Base-by-base conservation (phyloP, 306 rosid species). In the Oemleria cerasiformis region DNA sequence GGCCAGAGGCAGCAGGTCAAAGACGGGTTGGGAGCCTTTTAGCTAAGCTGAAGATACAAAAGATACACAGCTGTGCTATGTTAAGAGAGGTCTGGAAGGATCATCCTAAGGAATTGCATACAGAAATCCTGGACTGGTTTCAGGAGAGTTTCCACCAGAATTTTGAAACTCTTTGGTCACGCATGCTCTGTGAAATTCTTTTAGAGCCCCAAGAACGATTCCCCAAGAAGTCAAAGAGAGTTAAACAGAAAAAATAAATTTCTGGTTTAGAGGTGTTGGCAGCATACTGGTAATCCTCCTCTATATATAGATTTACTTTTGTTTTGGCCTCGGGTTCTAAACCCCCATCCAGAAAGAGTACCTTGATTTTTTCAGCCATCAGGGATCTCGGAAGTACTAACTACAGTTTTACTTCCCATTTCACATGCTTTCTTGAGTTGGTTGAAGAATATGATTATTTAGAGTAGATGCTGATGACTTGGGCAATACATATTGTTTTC, bases 91-190 rank as follows among this genome's bases (percentile, higher is more conserved):
- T 73, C 58, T 93, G 98, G 98, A 82, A 79, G 80, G 84, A 88
- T 55, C 87, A 87, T 75, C 94, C 94, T 48, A 77, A 40, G 66
- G 98, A 84, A 63, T 56, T 93, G 50, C 78, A 72, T 75, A 36
- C 84, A 43, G 96, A 93, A 83, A 82, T 91, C 57, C 57, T 80
- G 85, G 92, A 78, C 75, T 91, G 96, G 96, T 91, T 93, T 88
- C 93, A 88, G 72, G 81, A 83, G 51, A 78, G 84, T 75, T 93
- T 81, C 77, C 87, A 65, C 72, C 75, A 65, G 57, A 79, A 82
- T 50, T 87, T 86, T 25, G 73, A 79, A 54, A 60, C 63, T 42
- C 77, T 87, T 65, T 93, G 98, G 97, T 77, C 84, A 58, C 79
- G 82, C 64, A 93, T 93, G 94, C 92, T 70, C 5, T 43, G 39